Percentiles rank a stretch among this genome's conserved stretches.
These are phyloP conservation scores for Venturia asperata DNA, from an alignment of 2,329 filamentous ascomycete genomes.

Conservation along the genomic window DNA sequence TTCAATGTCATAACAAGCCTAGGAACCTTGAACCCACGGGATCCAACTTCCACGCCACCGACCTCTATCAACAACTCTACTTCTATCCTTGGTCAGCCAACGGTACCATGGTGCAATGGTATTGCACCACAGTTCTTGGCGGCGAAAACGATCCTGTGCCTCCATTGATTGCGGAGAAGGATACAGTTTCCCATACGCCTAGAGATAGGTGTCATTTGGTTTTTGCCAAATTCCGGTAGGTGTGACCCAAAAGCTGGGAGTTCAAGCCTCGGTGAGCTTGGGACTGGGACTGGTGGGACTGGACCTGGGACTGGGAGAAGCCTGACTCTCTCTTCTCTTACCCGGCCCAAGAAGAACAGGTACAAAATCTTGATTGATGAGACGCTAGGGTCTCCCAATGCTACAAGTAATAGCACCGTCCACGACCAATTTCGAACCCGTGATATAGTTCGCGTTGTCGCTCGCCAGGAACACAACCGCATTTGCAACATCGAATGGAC, in stretches of 20 bases:
- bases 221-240: background rate
- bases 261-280: background rate
- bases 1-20: too few relatives aligned
- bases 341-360: background rate
- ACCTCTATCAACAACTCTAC: background rate
- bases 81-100: background rate
- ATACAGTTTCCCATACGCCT: background rate
- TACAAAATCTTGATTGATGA: background rate
- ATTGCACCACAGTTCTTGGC: background rate
- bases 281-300: background rate
- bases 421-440: constrained; percentile 26
- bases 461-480: constrained; percentile 27
- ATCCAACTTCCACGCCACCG: background rate
- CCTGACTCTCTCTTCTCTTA: background rate
- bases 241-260: background rate
- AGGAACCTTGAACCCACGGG: too few relatives aligned
- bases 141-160: too few relatives aligned
- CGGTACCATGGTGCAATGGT: background rate
- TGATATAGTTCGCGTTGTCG: constrained; percentile 26
- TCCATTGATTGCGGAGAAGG: too few relatives aligned
- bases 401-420: constrained; percentile 29
- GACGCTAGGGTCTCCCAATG: constrained; percentile 20
- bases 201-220: background rate
- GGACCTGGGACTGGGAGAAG: background rate
- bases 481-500: constrained; percentile 25